Conservation (phyloP, 257 asterid genomes). For the Plantago major region DNA sequence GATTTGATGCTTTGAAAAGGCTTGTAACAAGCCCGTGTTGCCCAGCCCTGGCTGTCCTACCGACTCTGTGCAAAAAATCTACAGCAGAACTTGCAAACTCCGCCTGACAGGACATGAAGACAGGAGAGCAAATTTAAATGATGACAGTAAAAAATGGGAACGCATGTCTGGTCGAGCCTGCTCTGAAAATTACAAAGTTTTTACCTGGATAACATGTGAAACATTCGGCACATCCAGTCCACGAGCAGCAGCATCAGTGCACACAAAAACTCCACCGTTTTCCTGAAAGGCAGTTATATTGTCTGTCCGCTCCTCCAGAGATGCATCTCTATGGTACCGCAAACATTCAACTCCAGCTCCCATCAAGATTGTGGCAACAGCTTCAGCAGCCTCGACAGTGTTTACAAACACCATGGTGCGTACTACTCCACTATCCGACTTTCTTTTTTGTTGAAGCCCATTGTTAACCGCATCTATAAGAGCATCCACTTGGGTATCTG, state of each 20-base stretch:
- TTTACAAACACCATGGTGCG: conserved; percentile 94
- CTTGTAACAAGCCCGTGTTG: conserved; percentile 88
- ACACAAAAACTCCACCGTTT: no score
- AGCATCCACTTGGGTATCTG: conserved; percentile 68
- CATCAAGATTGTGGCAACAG: conserved; percentile 61
- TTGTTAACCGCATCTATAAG: conserved; percentile 60
- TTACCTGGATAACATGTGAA: no score
- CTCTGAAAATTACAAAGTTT: no score
- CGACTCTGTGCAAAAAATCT: conserved; percentile 90
- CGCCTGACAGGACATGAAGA: no score
- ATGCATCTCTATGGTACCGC: conserved; percentile 66
- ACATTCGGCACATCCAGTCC: no score
- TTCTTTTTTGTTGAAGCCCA: conserved; percentile 22
- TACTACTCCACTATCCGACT: conserved; percentile 32
- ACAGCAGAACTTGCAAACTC: conserved; percentile 89
- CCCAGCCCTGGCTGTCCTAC: conserved; percentile 96
- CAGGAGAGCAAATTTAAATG: no score
- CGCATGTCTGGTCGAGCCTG: no score
- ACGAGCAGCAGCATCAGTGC: no score
- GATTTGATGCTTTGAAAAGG: conserved; percentile 51
- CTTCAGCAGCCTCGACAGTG: no score
- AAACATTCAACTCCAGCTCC: conserved; percentile 60
- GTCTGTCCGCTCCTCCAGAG: conserved; percentile 70
- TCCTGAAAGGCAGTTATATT: conserved; percentile 67
- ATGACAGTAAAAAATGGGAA: no score